Percentiles rank a stretch among this genome's conserved stretches.
Evolutionary conservation across 2,329 filamentous ascomycete species (phyloP).

Genomic region (Pseudogymnoascus sp.): DNA sequence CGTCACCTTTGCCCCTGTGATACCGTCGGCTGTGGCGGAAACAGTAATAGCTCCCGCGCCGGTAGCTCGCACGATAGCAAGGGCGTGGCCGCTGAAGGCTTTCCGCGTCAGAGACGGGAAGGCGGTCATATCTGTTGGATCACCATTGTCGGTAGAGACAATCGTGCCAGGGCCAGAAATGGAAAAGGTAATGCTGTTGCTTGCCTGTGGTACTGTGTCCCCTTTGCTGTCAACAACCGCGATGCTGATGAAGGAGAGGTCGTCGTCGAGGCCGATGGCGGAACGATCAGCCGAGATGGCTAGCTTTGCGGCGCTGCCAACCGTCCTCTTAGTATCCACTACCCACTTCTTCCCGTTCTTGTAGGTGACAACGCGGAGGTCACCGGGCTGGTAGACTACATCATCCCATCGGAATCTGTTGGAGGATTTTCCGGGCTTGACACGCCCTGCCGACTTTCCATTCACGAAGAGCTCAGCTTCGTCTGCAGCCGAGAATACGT

Average conservation of each 20-base stretch:
- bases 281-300: constrained; percentile 34
- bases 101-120: constrained; percentile 34
- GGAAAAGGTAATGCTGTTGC: constrained; percentile 35
- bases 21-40: constrained; percentile 17
- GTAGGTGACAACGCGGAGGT: constrained; percentile 39
- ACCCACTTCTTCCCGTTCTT: constrained; percentile 41
- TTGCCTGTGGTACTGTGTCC: constrained; percentile 35
- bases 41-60: constrained; percentile 24
- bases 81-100: constrained; percentile 34
- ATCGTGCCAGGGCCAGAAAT: constrained; percentile 37
- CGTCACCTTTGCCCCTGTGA: constrained; percentile 15
- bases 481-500: constrained; percentile 43
- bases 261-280: constrained; percentile 35
- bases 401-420: constrained; percentile 47
- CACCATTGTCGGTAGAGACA: constrained; percentile 43
- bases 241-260: constrained; percentile 39
- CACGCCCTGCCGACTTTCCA: constrained; percentile 36
- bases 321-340: constrained; percentile 32
- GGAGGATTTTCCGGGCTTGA: constrained; percentile 27
- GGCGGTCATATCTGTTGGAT: constrained; percentile 35
- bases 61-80: constrained; percentile 32
- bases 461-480: constrained; percentile 48
- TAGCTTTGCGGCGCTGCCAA: constrained; percentile 32
- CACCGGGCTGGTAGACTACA: constrained; percentile 39
- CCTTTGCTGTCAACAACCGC: constrained; percentile 37